Conservation (phyloP, 306 rosid species). For the Sechiopsis laciniata region DNA sequence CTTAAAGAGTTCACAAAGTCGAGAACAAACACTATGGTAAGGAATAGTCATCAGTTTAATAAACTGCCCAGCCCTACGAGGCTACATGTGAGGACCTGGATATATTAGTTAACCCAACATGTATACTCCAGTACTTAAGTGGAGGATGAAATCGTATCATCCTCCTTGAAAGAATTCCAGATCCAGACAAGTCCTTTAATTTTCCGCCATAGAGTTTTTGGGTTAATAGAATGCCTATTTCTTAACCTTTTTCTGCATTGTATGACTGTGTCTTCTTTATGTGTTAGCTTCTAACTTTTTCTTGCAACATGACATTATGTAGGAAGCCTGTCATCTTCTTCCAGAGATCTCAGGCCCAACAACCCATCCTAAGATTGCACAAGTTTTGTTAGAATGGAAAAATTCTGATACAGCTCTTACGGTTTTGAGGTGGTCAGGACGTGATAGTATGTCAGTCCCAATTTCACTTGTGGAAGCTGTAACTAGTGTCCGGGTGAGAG, state of each 20-base stretch:
- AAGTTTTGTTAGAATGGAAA: constrained; percentile 80
- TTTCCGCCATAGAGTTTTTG: neutral
- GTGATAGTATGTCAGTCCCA: constrained; percentile 53
- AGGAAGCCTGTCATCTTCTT: constrained; percentile 89
- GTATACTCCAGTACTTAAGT: no score
- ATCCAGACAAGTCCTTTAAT: neutral
- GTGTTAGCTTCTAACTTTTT: constrained; percentile 15
- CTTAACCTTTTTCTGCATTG: neutral
- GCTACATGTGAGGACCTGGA: no score
- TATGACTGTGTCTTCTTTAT: constrained; percentile 18
- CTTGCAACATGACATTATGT: constrained; percentile 25
- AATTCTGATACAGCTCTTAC: constrained; percentile 81
- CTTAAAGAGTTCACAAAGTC: no score
- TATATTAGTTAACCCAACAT: no score
- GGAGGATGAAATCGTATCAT: neutral
- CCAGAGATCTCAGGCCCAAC: constrained; percentile 80
- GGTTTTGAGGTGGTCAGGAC: constrained; percentile 92
- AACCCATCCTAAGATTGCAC: constrained; percentile 89
- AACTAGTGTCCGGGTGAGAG: constrained; percentile 87
- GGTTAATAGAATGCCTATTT: neutral
- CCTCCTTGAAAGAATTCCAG: neutral
- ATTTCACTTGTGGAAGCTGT: constrained; percentile 83
- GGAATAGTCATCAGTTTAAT: neutral
- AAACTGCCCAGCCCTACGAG: no score
- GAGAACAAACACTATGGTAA: no score